Percentiles rank a stretch among this genome's conserved stretches.
Evolutionary conservation across 2,329 filamentous ascomycete species (phyloP).

Genomic region (Remersonia thermophila): DNA sequence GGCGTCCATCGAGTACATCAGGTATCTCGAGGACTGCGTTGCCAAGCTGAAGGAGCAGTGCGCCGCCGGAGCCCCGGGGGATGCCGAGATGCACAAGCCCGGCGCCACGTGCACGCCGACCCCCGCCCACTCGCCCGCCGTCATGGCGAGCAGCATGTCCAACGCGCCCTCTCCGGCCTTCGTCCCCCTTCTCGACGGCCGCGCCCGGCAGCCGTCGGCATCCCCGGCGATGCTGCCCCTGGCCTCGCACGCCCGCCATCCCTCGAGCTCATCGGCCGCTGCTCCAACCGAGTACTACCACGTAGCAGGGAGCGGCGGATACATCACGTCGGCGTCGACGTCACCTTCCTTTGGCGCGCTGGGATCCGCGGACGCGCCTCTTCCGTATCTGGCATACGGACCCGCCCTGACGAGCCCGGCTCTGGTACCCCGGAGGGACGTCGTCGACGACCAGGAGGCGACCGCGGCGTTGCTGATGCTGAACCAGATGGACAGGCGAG

Average conservation of each 20-base stretch:
- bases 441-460: slow-evolving; percentile 55
- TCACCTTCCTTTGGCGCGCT: slow-evolving; percentile 43
- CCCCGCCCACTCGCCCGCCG: slow-evolving; percentile 23
- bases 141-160: slow-evolving; percentile 40
- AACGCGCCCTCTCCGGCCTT: slow-evolving; percentile 37
- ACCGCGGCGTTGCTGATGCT: slow-evolving; percentile 82
- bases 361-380: slow-evolving; percentile 22
- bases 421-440: slow-evolving; percentile 41
- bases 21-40: slow-evolving; percentile 85
- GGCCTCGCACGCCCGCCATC: slow-evolving; percentile 32
- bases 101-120: slow-evolving; percentile 8
- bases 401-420: slow-evolving; percentile 49
- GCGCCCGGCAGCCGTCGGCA: slow-evolving; percentile 32
- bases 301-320: not conserved
- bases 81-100: too few species aligned
- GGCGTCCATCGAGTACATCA: slow-evolving; percentile 93
- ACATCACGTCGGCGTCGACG: slow-evolving; percentile 26
- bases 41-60: slow-evolving; percentile 58
- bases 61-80: slow-evolving; percentile 1
- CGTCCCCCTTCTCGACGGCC: slow-evolving; percentile 20
- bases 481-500: slow-evolving; percentile 58
- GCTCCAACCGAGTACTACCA: not conserved
- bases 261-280: slow-evolving; percentile 38
- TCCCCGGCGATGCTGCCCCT: slow-evolving; percentile 41
- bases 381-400: slow-evolving; percentile 27